Evolutionary conservation across 2,329 filamentous ascomycete species (phyloP).

Genomic region (Ceratocystis alfenasii): DNA sequence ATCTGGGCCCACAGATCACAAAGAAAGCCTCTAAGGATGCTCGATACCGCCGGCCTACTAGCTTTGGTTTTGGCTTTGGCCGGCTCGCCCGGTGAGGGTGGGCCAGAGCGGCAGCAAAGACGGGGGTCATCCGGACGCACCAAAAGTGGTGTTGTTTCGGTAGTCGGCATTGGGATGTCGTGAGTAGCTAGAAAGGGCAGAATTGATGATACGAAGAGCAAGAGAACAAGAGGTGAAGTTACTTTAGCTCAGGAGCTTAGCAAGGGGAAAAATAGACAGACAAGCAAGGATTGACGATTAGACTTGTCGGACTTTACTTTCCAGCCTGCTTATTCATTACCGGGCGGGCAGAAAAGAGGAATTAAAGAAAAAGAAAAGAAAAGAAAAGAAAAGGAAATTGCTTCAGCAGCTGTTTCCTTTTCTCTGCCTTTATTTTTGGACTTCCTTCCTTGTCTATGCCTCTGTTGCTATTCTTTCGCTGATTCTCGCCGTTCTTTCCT

Average conservation of each 20-base stretch:
- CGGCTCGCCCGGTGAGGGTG: neutral
- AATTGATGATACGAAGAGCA: neutral
- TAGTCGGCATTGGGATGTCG: neutral
- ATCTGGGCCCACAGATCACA: neutral
- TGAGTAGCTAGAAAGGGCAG: neutral
- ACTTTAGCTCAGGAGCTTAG: neutral
- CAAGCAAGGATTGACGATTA: neutral
- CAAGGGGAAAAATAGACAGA: neutral
- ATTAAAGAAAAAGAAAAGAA: neutral
- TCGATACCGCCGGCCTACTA: neutral
- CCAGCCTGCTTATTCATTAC: neutral
- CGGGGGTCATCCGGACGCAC: neutral
- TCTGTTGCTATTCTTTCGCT: neutral
- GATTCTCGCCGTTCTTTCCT: neutral
- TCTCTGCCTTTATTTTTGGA: neutral
- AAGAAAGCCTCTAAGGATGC: neutral
- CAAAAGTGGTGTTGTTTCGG: slow-evolving; percentile 4
- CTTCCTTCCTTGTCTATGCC: neutral
- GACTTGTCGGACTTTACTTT: neutral
- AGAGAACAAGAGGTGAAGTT: neutral
- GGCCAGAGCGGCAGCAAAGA: neutral
- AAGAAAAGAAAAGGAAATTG: neutral
- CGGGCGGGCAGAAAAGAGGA: neutral
- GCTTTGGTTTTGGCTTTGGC: neutral
- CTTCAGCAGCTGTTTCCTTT: neutral